These are phyloP conservation scores for Casaregolazyma suthepensis DNA, from an alignment of 1,139 yeast genomes.

Conservation along the genomic window DNA sequence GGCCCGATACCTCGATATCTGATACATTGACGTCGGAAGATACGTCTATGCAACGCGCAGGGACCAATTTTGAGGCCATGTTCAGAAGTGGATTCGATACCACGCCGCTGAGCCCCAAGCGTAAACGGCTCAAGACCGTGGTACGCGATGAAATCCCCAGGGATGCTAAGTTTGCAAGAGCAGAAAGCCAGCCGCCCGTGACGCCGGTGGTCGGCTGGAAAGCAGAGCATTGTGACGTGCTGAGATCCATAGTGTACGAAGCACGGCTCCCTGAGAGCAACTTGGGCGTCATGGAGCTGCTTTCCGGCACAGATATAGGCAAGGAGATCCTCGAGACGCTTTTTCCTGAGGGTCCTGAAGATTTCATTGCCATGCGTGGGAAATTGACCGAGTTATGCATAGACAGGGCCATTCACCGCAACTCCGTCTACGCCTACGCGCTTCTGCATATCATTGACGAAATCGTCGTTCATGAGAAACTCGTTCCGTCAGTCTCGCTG, in stretches of 20 bases:
- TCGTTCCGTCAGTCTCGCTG: not conserved
- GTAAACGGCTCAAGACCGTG: conserved; percentile 6
- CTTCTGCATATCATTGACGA: not conserved
- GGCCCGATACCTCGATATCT: not conserved
- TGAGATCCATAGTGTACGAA: not conserved
- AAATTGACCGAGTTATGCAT: not conserved
- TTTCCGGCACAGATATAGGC: not conserved
- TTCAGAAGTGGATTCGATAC: conserved; percentile 25
- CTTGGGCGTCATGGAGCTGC: not conserved
- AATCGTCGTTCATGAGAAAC: not conserved
- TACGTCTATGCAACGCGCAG: not conserved
- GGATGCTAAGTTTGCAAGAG: not conserved
- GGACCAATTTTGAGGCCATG: conserved; percentile 22
- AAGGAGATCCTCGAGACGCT: not conserved
- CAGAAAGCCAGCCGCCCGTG: not conserved
- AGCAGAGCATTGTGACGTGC: not conserved
- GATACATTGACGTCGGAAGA: not conserved
- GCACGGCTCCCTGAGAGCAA: not conserved
- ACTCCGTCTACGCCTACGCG: not conserved
- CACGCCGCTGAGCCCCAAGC: conserved; percentile 3
- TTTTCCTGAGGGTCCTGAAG: not conserved
- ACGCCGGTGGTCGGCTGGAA: not conserved
- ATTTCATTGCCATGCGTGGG: not conserved
- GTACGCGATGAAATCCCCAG: not conserved
- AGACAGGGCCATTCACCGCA: not conserved